Evolutionary conservation across 1,284 basidiomycete species (phyloP).

Genomic region (Tremellales sp.): DNA sequence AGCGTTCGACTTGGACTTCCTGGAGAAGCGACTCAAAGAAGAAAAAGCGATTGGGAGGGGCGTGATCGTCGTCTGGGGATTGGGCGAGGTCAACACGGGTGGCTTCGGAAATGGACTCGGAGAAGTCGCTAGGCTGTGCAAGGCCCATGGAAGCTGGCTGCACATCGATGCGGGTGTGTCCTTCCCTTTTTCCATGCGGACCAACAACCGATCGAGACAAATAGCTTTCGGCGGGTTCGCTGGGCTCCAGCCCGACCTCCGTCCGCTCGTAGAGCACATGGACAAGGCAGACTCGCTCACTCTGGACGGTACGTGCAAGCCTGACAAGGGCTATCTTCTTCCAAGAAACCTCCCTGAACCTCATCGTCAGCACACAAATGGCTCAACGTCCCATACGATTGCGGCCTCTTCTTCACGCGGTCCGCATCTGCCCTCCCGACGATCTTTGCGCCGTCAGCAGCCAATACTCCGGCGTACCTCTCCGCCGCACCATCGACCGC

Average conservation of each 20-base stretch:
- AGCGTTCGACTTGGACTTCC: conserved; percentile 45
- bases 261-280: conserved; percentile 44
- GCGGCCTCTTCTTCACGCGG: conserved; percentile 53
- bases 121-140: conserved; percentile 47
- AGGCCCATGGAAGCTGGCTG: conserved; percentile 51
- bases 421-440: conserved; percentile 32
- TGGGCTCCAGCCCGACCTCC: conserved; percentile 47
- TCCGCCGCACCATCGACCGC: conserved; percentile 8
- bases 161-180: conserved; percentile 53
- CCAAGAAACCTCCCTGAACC: not conserved
- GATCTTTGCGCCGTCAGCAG: conserved; percentile 49
- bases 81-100: conserved; percentile 56
- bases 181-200: not conserved
- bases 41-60: conserved; percentile 35
- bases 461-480: conserved; percentile 50
- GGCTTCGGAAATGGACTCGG: conserved; percentile 44
- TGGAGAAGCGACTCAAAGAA: conserved; percentile 40
- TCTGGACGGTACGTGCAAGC: conserved; percentile 47
- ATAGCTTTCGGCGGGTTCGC: conserved; percentile 54
- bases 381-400: conserved; percentile 54
- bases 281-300: conserved; percentile 52
- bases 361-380: conserved; percentile 48
- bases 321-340: not conserved
- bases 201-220: conserved; percentile 1
- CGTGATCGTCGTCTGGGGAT: conserved; percentile 48